Evolutionary conservation across 2,329 filamentous ascomycete species (phyloP), one percentile per base, ranked within the genome.

Genomic region (Cordyceps javanica): DNA sequence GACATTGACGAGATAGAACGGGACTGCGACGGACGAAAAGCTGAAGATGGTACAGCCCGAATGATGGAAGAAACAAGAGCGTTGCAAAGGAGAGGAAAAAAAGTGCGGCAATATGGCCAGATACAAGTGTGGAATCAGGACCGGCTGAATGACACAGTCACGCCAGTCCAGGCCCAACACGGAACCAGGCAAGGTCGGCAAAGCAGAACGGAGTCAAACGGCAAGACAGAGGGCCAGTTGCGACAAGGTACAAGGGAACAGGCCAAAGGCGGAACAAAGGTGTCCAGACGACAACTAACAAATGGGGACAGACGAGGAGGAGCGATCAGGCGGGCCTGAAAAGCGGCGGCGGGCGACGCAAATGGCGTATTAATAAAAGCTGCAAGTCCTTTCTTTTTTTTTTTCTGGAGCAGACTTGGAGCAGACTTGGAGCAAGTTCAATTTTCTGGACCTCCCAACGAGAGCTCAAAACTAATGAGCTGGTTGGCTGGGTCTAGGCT

Each of bases 141-240:
- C 41, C 30, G 42, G 54, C 44, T 21, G 44, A 56, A 38, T 56
- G 54, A 56, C 54, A 55, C 39, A 50, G 54, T 56, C 54, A 56
- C 28, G 44, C 54, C 54, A 56, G 54, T 48, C 36, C 54, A 41
- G 54, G 26, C 54, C 44, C 36, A 49, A 56, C 30, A 49, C 34
- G 26, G 45, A 45, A 19, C 26, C 30, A 53, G 39, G 39, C 39
- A 36, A 34, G 10, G 50, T 32, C 50, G 36, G 51, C 26, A 44
- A 23, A 42, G 8, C 32, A 25, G 32, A 30, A 41, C 11, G 25
- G 53, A 55, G 53, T 14, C 13, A 48, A 28, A 41, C 8, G 14
- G 25, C 30, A 46, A 44, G 41, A 45, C 52, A 38, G 41, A 36
- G 41, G 28, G 42, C 39, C 41, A 46, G 28, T 41, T 46, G 52